These are phyloP conservation scores for Boletus sp. DNA, from an alignment of 768 basidiomycete species.

Conservation along the genomic window DNA sequence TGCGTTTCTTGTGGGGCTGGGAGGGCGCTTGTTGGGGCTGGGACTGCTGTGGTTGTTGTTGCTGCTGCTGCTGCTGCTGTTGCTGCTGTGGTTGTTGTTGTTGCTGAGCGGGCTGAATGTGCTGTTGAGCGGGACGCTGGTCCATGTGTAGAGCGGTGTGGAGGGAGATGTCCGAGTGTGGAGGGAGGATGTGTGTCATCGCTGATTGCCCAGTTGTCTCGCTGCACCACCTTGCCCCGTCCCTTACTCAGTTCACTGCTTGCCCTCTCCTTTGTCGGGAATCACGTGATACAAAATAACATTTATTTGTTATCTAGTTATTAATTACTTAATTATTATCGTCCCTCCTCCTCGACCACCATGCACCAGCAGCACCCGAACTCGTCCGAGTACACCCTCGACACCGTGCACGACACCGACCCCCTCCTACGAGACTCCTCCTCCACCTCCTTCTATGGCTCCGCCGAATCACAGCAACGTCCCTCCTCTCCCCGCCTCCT, in stretches of 20 bases:
- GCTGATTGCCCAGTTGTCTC: constrained; percentile 19
- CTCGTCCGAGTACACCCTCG: constrained; percentile 60
- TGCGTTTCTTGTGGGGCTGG: constrained; percentile 49
- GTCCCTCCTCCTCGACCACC: background rate
- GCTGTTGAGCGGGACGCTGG: constrained; percentile 50
- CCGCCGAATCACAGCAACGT: constrained; percentile 36
- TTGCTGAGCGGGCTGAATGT: constrained; percentile 34
- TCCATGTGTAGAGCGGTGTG: constrained; percentile 71
- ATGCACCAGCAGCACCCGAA: constrained; percentile 33
- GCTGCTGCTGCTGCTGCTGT: constrained; percentile 33
- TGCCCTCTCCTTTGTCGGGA: constrained; percentile 21
- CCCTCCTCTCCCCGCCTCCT: constrained; percentile 56
- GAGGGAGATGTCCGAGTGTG: constrained; percentile 47
- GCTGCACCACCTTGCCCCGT: background rate
- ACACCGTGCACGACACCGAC: constrained; percentile 45
- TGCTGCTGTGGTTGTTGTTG: constrained; percentile 28
- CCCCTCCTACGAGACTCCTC: constrained; percentile 34
- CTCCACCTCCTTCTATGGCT: constrained; percentile 42
- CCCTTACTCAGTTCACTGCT: no score
- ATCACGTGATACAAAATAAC: constrained; percentile 16
- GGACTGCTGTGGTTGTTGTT: constrained; percentile 24
- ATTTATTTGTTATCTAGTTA: constrained; percentile 1
- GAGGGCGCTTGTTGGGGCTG: constrained; percentile 34
- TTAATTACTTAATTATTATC: background rate
- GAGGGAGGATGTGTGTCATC: constrained; percentile 50